Evolutionary conservation across 1,284 basidiomycete species (phyloP), one percentile per base, ranked within the genome.

Genomic region (Tylopilus sp.): DNA sequence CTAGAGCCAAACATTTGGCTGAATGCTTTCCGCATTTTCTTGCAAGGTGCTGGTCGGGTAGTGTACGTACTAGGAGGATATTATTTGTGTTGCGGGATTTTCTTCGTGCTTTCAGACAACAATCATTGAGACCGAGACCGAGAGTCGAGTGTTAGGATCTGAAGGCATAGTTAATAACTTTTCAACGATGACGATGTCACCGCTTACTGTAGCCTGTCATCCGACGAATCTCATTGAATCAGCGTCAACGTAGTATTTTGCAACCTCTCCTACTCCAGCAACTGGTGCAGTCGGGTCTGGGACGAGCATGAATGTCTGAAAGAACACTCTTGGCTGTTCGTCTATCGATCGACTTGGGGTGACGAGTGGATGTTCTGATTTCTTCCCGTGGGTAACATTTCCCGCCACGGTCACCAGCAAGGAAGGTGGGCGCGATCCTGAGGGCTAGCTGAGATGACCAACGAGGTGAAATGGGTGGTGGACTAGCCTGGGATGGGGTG

Each of bases 301-400:
- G 9, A 85, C 80, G 34, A 92, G 81, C 72, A 92, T 81, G 64
- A 92, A 92, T 11, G 87, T 86, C 67, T 92, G 89, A 9, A 84
- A 83, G 68, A 92, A 92, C 39, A 91, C 86, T 29, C 89, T 35
- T 10, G 89, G 82, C 47, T 89, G 86, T 15, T 80, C 84, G 54
- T 92, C 89, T 18, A 85, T 71, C 12, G 73, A 77, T 61, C 78
- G 75, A 40, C 65, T 61, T 25, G 76, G 71, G 10, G 77, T 76
- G 34, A 71, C 67, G 26, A 76, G 63, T 8, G 82, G 79, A 59
- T 85, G 82, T 16, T 76, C 60, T 42, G 81, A 73, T 18, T 75
- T 78, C 49, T 71, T 73, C 21, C 89, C 89, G 58, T 92, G 86
- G 6, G 75, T 78, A 29, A 92, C 89, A 53, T 75, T 86, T 28